Conservation (phyloP, 2,329 filamentous ascomycete genomes). For the Epichloe gansuensis region DNA sequence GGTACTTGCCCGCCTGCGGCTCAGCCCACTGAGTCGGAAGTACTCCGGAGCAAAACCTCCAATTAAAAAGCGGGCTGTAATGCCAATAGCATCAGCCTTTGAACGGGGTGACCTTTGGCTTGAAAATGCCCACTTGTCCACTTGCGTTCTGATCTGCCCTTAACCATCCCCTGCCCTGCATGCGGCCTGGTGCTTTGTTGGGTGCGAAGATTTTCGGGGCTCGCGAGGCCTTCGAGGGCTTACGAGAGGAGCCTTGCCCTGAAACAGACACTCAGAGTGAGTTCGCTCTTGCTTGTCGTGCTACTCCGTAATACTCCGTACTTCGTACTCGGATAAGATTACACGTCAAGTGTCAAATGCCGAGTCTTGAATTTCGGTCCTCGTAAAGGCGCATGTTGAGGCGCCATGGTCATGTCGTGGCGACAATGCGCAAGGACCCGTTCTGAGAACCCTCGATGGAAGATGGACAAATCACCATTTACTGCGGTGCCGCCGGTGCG, state of each 20-base stretch:
- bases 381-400: background rate
- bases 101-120: background rate
- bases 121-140: background rate
- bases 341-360: background rate
- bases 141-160: background rate
- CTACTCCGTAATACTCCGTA: too few species aligned
- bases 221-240: too few species aligned
- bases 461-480: too few species aligned
- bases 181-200: too few species aligned
- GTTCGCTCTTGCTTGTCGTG: too few species aligned
- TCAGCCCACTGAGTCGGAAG: background rate
- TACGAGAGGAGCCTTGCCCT: too few species aligned
- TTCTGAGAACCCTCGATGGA: background rate
- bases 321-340: background rate
- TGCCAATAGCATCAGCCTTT: background rate
- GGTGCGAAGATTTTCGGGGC: too few species aligned
- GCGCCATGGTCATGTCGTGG: background rate
- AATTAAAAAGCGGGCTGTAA: conserved; percentile 1
- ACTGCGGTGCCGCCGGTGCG: too few species aligned
- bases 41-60: conserved; percentile 2
- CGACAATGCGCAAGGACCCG: background rate
- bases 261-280: too few species aligned
- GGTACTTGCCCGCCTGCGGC: background rate
- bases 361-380: too few species aligned
- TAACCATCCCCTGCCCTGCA: too few species aligned